A percentile compares a stretch with the other conserved stretches of the same genome.
These are phyloP conservation scores for Colletotrichum destructivum DNA, from an alignment of 2,329 filamentous ascomycete genomes.

Conservation along the genomic window DNA sequence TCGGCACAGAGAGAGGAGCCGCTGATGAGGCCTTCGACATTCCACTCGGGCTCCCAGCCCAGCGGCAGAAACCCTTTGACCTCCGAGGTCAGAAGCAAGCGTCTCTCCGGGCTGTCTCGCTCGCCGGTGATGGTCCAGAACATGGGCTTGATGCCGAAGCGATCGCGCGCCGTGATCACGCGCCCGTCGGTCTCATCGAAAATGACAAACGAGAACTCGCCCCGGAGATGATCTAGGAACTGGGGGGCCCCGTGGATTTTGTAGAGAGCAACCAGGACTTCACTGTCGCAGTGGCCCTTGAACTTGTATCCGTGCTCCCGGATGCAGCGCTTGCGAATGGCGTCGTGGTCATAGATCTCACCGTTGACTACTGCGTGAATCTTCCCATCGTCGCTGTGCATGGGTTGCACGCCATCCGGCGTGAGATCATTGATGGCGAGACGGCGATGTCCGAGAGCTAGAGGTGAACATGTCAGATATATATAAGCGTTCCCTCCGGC, in stretches of 20 bases:
- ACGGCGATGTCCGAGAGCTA: constrained; percentile 62
- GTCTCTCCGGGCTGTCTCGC: constrained; percentile 38
- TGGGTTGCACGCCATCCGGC: constrained; percentile 61
- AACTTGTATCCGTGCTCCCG: constrained; percentile 59
- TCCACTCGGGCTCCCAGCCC: constrained; percentile 68
- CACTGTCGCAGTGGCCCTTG: constrained; percentile 62
- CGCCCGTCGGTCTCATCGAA: constrained; percentile 58
- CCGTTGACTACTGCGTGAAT: constrained; percentile 72
- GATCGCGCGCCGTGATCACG: constrained; percentile 65
- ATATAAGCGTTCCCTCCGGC: not conserved
- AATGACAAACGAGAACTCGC: constrained; percentile 69
- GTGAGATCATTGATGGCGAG: constrained; percentile 68
- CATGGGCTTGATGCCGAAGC: constrained; percentile 72
- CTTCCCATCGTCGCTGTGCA: constrained; percentile 52
- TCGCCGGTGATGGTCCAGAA: constrained; percentile 58
- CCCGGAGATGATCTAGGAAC: constrained; percentile 60
- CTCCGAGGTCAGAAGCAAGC: constrained; percentile 66
- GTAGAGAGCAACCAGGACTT: constrained; percentile 68
- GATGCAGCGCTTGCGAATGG: constrained; percentile 56
- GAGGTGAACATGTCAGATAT: not conserved
- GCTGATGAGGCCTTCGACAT: constrained; percentile 62
- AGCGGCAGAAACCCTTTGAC: constrained; percentile 67
- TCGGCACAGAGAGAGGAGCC: constrained; percentile 60
- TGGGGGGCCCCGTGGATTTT: constrained; percentile 58
- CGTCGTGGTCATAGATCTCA: constrained; percentile 69